Conservation (phyloP, 108 stramenopile genomes). For the Asterionellopsis glacialis region DNA sequence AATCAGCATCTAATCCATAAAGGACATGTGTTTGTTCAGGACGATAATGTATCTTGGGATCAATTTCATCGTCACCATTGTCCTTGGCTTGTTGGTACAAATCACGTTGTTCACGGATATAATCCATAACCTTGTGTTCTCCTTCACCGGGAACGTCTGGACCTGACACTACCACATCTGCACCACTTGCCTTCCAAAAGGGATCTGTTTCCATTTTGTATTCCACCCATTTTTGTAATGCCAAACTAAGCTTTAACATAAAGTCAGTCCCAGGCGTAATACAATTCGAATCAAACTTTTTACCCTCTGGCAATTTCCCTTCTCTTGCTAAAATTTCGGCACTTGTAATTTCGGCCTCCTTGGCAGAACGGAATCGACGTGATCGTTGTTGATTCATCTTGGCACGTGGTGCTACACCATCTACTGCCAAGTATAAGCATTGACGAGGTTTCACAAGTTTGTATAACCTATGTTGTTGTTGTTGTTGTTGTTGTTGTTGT, state of each 20-base stretch:
- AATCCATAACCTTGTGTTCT: conserved; percentile 97
- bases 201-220: conserved; percentile 93
- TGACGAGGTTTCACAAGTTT: conserved; percentile 87
- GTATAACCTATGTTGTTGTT: conserved; percentile 63
- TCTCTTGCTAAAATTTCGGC: conserved; percentile 81
- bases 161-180: conserved; percentile 90
- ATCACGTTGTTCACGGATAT: conserved; percentile 70
- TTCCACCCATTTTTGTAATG: conserved; percentile 89
- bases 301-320: conserved; percentile 45
- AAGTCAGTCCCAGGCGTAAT: conserved; percentile 99
- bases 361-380: conserved; percentile 92
- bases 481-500: not conserved
- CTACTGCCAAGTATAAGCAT: conserved; percentile 94
- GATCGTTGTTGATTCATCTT: conserved; percentile 99
- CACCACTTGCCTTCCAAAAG: conserved; percentile 84
- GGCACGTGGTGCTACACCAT: conserved; percentile 98
- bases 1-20: conserved; percentile 96
- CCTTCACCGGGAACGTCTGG: conserved; percentile 99
- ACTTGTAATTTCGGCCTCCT: conserved; percentile 86
- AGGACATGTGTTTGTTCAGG: conserved; percentile 86
- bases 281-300: conserved; percentile 96
- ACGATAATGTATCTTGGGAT: conserved; percentile 36
- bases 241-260: conserved; percentile 89
- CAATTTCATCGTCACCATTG: conserved; percentile 13
- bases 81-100: conserved; percentile 31